Base-by-base conservation (phyloP, 1,284 basidiomycete species). In the Sanguinoderma infundibulare region DNA sequence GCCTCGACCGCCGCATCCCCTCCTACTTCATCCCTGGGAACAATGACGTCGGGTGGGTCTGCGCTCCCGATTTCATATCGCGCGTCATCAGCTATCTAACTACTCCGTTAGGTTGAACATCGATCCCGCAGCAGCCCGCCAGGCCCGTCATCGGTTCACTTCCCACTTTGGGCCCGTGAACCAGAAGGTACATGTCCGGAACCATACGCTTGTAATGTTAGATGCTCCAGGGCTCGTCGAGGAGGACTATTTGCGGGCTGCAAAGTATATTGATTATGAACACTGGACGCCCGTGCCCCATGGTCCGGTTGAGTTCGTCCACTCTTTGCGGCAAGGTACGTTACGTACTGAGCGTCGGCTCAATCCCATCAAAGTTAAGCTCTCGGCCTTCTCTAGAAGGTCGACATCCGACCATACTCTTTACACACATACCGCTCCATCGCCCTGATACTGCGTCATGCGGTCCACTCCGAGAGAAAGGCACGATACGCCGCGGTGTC, bases 361-460 rank as follows among this genome's bases (percentile, higher is more conserved):
- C n/a, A 6, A 51, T 32, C 20, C 22, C 9, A 36, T 24, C 17
- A 14, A 14, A 34, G 22, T 51, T 35, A 36, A 35, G 20, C 34
- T 35, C 30, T n/a, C 49, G 32, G n/a, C 38, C 20, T 34, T 36
- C 49, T 51, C 12, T 22, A 51, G 49, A 51, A 35, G n/a, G 74
- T 76, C 3, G 50, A 53, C 2, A 36, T 28, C 8, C 76, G 81
- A 74, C 85, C 5, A 82, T 96, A 38, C 77, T 96, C 32, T 83
- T 96, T 55, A 88, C 87, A 17, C 94, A 96, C 71, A 93, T 96
- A 53, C 94, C 95, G 5, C 80, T 96, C 5, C 84, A 86, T 14
- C 83, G 95, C 40, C 84, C 91, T 0, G 87, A 88, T 54, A 81
- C 81, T 3, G 85, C 89, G 0, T 75, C 77, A 1, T 96, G 95